These are phyloP conservation scores for Helianthus tuberosus DNA, from an alignment of 129 eudicot genomes.

Conservation along the genomic window DNA sequence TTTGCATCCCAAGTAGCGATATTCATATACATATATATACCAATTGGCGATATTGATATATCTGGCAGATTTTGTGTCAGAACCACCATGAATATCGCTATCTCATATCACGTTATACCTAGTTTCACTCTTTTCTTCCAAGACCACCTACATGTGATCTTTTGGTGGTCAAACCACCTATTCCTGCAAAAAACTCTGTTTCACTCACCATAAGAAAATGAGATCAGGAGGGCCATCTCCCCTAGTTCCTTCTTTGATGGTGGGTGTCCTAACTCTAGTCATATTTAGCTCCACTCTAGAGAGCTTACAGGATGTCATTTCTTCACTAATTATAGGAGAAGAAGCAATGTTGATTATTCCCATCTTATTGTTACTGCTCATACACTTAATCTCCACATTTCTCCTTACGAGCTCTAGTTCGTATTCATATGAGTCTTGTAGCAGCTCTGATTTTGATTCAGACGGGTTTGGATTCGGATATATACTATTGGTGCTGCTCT, in stretches of 20 bases:
- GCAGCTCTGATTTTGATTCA: constrained; percentile 32
- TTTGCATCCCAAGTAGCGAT: too few species aligned
- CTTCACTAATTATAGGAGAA: constrained; percentile 27
- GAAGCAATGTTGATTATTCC: constrained; percentile 35
- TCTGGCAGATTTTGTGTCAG: too few species aligned
- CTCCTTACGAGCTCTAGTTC: constrained; percentile 13
- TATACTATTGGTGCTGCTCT: constrained; percentile 44
- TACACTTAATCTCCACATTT: constrained; percentile 41
- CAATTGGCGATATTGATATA: too few species aligned
- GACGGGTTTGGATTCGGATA: constrained; percentile 48
- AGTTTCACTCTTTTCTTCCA: too few species aligned
- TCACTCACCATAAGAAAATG: constrained; percentile 19
- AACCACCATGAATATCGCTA: too few species aligned
- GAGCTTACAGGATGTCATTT: constrained; percentile 24
- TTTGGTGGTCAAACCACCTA: too few species aligned
- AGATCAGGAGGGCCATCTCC: constrained; percentile 49
- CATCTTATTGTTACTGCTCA: constrained; percentile 35
- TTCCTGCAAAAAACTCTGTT: too few species aligned
- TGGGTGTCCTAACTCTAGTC: constrained; percentile 47
- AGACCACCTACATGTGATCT: too few species aligned
- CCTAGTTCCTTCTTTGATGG: constrained; percentile 50
- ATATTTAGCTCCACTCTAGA: constrained; percentile 42
- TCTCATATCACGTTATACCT: too few species aligned
- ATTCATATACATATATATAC: too few species aligned
- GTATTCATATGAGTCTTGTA: constrained; percentile 23